Conservation (phyloP, 192 early-diverging fungal genomes). For the Podila epicladia region DNA sequence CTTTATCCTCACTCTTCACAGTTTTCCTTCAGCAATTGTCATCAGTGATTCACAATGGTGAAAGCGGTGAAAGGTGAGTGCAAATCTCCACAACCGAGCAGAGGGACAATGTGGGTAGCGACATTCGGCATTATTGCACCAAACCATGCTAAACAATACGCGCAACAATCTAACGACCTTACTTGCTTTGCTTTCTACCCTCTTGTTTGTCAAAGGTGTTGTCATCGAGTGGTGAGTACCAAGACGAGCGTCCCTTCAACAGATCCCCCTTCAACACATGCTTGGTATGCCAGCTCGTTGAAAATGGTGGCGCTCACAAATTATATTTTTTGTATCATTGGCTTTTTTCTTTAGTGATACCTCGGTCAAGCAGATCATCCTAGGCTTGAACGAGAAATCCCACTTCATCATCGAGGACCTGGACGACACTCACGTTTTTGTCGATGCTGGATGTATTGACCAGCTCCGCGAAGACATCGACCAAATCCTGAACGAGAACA, state of each 20-base stretch:
- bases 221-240: conserved; percentile 39
- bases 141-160: no score
- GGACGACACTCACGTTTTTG: conserved; percentile 84
- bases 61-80: conserved; percentile 39
- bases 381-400: conserved; percentile 70
- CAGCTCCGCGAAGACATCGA: conserved; percentile 71
- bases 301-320: conserved; percentile 12
- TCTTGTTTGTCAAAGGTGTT: conserved; percentile 11
- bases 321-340: conserved; percentile 1
- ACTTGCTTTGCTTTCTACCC: not conserved
- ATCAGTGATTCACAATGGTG: conserved; percentile 26
- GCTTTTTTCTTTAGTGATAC: conserved; percentile 66
- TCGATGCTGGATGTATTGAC: conserved; percentile 68
- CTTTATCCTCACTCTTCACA: not conserved
- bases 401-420: conserved; percentile 87
- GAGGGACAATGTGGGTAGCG: not conserved
- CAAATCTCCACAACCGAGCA: not conserved
- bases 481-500: conserved; percentile 77
- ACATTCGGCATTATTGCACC: no score
- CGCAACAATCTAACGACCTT: not conserved
- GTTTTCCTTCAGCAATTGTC: not conserved
- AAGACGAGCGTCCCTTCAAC: not conserved
- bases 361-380: conserved; percentile 79
- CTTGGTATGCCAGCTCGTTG: not conserved
- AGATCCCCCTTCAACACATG: not conserved